Evolutionary conservation across 2,329 filamentous ascomycete species (phyloP).

Genomic region (Monosporascus sp.): DNA sequence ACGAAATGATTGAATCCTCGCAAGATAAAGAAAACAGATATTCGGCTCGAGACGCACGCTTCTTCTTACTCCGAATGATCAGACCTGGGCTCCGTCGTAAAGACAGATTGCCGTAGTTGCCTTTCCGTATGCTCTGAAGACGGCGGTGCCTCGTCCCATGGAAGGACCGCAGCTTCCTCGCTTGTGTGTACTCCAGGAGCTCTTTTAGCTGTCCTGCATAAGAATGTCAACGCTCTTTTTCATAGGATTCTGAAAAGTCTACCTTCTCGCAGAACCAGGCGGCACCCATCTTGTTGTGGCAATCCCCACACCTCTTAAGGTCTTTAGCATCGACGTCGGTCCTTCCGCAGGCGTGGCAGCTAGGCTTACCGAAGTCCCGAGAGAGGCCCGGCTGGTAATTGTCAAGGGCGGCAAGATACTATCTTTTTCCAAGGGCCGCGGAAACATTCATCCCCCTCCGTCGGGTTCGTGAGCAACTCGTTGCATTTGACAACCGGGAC

Average conservation of each 20-base stretch:
- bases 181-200: constrained; percentile 9
- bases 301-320: constrained; percentile 6
- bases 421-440: constrained; percentile 9
- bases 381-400: constrained; percentile 13
- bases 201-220: constrained; percentile 10
- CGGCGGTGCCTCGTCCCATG: background rate
- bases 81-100: background rate
- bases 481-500: constrained; percentile 5
- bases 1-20: no score
- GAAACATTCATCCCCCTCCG: constrained; percentile 8
- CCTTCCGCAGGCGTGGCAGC: constrained; percentile 19
- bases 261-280: constrained; percentile 15
- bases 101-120: background rate
- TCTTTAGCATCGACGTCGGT: constrained; percentile 7
- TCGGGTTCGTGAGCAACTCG: background rate
- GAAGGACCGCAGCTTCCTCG: background rate
- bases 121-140: background rate
- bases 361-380: constrained; percentile 12
- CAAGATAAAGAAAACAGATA: background rate
- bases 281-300: background rate
- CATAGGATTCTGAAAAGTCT: background rate
- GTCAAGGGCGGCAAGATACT: constrained; percentile 17
- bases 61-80: background rate
- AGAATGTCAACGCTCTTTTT: background rate
- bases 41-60: background rate